Conservation (phyloP, 2,329 filamentous ascomycete species). For the Botryotinia convoluta region DNA sequence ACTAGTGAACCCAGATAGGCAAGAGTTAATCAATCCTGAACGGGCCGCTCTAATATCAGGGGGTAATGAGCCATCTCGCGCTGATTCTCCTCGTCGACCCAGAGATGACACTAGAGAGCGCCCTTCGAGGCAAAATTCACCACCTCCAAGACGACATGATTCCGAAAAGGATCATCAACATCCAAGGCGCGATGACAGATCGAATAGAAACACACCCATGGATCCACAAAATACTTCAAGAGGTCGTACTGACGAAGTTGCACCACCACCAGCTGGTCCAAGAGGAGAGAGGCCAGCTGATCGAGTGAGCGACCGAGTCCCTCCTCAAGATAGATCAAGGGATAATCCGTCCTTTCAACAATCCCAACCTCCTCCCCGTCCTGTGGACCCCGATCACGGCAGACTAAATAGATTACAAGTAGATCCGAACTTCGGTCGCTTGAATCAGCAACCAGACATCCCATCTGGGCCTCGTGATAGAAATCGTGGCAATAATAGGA, state of each 20-base stretch:
- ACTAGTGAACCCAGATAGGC: constrained; percentile 33
- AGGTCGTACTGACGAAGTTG: constrained; percentile 30
- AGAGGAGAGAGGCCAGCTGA: constrained; percentile 45
- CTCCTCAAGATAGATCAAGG: constrained; percentile 41
- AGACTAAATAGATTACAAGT: constrained; percentile 48
- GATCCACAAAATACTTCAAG: constrained; percentile 30
- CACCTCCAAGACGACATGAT: constrained; percentile 52
- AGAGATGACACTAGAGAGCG: constrained; percentile 36
- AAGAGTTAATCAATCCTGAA: constrained; percentile 38
- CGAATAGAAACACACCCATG: constrained; percentile 25
- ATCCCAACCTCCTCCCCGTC: constrained; percentile 39
- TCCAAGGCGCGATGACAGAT: constrained; percentile 35
- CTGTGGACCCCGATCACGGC: constrained; percentile 49
- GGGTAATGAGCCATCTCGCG: constrained; percentile 30
- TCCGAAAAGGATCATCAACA: constrained; percentile 41
- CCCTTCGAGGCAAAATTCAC: constrained; percentile 47
- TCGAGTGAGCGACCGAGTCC: constrained; percentile 44
- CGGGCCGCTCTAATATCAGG: constrained; percentile 37
- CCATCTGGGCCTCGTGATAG: constrained; percentile 57
- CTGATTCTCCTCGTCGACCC: constrained; percentile 35
- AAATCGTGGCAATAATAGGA: constrained; percentile 41
- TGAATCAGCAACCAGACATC: constrained; percentile 51
- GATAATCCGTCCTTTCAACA: constrained; percentile 39
- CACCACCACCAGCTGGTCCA: constrained; percentile 37
- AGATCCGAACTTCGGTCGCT: constrained; percentile 61